Percentiles rank a stretch among this genome's conserved stretches.
phyloP scores from a whole-genome alignment of 2,329 filamentous ascomycete species.

The Phyllosticta citribraziliensis region DNA sequence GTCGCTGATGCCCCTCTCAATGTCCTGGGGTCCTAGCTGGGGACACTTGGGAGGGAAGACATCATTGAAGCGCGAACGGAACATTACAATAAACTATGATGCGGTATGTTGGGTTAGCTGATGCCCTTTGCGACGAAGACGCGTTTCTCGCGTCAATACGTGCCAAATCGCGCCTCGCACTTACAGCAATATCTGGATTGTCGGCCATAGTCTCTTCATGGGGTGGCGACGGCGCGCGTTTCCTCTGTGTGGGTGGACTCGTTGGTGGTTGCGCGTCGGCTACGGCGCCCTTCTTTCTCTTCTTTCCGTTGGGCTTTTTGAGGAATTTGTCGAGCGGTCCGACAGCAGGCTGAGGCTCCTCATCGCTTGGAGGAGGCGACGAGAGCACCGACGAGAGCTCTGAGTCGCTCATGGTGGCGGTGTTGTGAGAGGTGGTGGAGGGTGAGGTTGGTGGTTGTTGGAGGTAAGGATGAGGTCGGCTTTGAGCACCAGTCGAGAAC shows the following conservation, averaged over 20 bases:
- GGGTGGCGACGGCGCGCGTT: conserved; percentile 76
- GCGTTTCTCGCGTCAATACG: conserved; percentile 20
- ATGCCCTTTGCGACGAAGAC: conserved; percentile 9
- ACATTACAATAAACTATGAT: conserved; percentile 90
- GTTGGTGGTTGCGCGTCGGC: conserved; percentile 32
- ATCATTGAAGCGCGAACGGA: conserved; percentile 84
- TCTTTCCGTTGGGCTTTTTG: conserved; percentile 18
- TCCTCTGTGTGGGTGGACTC: conserved; percentile 47
- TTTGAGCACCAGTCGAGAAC: conserved; percentile 9
- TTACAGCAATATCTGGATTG: conserved; percentile 83
- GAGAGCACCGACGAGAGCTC: conserved; percentile 48
- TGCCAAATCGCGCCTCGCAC: conserved; percentile 39
- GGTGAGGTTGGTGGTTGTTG: conserved; percentile 7
- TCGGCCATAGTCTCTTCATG: conserved; percentile 87
- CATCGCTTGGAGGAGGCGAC: conserved; percentile 49
- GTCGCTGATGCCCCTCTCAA: conserved; percentile 78
- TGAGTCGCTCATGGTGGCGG: conserved; percentile 42
- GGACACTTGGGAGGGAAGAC: conserved; percentile 78
- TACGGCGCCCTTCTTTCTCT: conserved; percentile 24
- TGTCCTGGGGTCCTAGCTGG: conserved; percentile 89
- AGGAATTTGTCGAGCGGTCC: conserved; percentile 17
- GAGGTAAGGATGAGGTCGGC: conserved; percentile 8
- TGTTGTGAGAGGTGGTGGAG: conserved; percentile 1
- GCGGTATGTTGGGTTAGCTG: conserved; percentile 21
- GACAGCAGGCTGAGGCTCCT: conserved; percentile 36